Conservation (phyloP, 2,329 filamentous ascomycete genomes). For the Fusarium phyllophilum region DNA sequence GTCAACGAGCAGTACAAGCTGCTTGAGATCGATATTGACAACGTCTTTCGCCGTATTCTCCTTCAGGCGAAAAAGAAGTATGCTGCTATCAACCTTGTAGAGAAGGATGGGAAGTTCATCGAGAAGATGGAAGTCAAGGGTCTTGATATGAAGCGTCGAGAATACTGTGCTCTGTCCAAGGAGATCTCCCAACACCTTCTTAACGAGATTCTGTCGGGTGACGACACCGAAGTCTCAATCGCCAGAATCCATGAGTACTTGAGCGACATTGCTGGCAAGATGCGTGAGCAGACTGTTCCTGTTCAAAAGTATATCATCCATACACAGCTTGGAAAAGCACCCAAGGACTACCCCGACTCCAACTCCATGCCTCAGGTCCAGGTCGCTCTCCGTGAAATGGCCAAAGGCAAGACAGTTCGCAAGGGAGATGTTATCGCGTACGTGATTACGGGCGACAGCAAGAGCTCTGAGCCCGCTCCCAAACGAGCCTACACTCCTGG, state of each 20-base stretch:
- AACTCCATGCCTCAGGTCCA: slow-evolving; percentile 97
- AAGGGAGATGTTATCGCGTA: slow-evolving; percentile 97
- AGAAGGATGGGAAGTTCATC: slow-evolving; percentile 87
- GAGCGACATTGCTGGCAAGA: slow-evolving; percentile 82
- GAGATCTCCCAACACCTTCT: slow-evolving; percentile 90
- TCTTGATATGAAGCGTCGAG: slow-evolving; percentile 95
- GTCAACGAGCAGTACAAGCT: slow-evolving; percentile 95
- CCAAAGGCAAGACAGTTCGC: slow-evolving; percentile 86
- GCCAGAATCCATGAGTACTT: slow-evolving; percentile 94
- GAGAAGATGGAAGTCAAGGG: slow-evolving; percentile 99
- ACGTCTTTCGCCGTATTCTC: slow-evolving; percentile 91
- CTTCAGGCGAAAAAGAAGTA: slow-evolving; percentile 99
- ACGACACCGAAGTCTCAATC: slow-evolving; percentile 88
- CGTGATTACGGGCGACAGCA: slow-evolving; percentile 83
- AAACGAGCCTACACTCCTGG: slow-evolving; percentile 90
- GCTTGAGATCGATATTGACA: slow-evolving; percentile 98
- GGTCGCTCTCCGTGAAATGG: slow-evolving; percentile 88
- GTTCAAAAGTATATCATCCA: slow-evolving; percentile 95
- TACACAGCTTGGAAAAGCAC: slow-evolving; percentile 94
- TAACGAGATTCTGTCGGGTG: slow-evolving; percentile 94
- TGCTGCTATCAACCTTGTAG: slow-evolving; percentile 92
- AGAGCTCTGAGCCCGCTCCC: slow-evolving; percentile 75
- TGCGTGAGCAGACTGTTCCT: slow-evolving; percentile 82
- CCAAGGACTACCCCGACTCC: slow-evolving; percentile 92
- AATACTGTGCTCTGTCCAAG: slow-evolving; percentile 95